phyloP scores from a whole-genome alignment of 2,329 filamentous ascomycete genomes.

The Chrysoporthe cubensis region DNA sequence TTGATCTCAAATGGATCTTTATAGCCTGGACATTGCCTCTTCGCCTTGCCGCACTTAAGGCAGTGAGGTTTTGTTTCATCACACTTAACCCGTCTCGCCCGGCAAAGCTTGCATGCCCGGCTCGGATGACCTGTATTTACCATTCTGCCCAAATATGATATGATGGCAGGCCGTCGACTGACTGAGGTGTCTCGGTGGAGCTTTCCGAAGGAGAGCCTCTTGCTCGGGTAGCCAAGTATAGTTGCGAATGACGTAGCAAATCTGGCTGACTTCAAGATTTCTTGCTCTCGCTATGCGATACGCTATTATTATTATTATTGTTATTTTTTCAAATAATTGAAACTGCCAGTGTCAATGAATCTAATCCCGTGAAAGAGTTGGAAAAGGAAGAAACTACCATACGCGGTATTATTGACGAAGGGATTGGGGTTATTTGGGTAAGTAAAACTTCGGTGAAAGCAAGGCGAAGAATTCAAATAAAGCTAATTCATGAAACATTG shows the following conservation, averaged over 20 bases:
- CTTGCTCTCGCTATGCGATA: neutral
- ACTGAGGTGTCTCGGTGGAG: neutral
- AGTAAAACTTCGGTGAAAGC: neutral
- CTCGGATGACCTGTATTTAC: conserved; percentile 36
- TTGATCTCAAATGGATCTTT: conserved; percentile 35
- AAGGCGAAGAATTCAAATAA: neutral
- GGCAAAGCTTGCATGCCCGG: conserved; percentile 34
- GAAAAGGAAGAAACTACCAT: too few species aligned
- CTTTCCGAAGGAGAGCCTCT: neutral
- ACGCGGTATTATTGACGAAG: too few species aligned
- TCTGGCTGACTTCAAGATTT: neutral
- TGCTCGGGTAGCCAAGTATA: neutral
- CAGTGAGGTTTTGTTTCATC: conserved; percentile 34
- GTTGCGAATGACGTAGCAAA: neutral
- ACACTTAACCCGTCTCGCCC: conserved; percentile 33
- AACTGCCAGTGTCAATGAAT: too few species aligned
- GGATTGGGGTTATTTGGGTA: too few species aligned
- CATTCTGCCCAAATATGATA: conserved; percentile 23
- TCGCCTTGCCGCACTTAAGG: conserved; percentile 34
- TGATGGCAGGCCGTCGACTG: neutral
- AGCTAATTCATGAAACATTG: neutral
- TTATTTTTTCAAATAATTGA: too few species aligned
- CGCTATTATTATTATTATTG: too few species aligned
- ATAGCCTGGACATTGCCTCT: conserved; percentile 34
- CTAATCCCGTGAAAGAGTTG: too few species aligned